phyloP scores from a whole-genome alignment of 164 flowering plant genomes.

The Pachysandra terminalis region DNA sequence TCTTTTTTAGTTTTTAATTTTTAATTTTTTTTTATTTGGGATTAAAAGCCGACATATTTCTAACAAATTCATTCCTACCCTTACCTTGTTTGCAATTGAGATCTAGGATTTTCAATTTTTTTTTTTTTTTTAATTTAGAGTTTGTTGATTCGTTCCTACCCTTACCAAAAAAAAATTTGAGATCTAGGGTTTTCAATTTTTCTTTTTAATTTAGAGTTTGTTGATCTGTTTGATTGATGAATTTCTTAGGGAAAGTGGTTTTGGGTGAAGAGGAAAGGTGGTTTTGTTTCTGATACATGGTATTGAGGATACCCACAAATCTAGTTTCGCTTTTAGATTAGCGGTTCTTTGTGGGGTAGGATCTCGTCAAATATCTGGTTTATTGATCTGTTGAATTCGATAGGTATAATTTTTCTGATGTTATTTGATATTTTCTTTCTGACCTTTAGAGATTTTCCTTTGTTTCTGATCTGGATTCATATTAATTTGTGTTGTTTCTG shows the following conservation, averaged over 20 bases:
- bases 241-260: background rate
- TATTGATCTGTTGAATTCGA: constrained; percentile 14
- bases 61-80: too few relatives aligned
- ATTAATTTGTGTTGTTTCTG: background rate
- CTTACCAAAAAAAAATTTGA: background rate
- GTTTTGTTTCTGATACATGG: constrained; percentile 7
- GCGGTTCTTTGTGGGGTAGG: constrained; percentile 14
- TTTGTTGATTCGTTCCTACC: too few relatives aligned
- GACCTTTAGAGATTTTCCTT: too few relatives aligned
- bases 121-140: too few relatives aligned
- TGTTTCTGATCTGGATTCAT: background rate
- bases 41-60: too few relatives aligned
- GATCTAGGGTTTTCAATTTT: background rate
- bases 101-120: too few relatives aligned
- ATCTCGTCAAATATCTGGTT: constrained; percentile 10
- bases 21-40: too few relatives aligned
- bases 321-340: constrained; percentile 4
- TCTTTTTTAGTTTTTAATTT: too few relatives aligned
- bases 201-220: constrained; percentile 3
- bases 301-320: constrained; percentile 10
- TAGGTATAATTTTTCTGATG: background rate
- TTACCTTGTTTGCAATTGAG: too few relatives aligned
- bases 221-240: constrained; percentile 4
- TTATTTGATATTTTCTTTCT: background rate
- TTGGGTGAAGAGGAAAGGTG: background rate